Conservation (phyloP, 805 yeast genomes). For the Wickerhamiella kurtzmanii region DNA sequence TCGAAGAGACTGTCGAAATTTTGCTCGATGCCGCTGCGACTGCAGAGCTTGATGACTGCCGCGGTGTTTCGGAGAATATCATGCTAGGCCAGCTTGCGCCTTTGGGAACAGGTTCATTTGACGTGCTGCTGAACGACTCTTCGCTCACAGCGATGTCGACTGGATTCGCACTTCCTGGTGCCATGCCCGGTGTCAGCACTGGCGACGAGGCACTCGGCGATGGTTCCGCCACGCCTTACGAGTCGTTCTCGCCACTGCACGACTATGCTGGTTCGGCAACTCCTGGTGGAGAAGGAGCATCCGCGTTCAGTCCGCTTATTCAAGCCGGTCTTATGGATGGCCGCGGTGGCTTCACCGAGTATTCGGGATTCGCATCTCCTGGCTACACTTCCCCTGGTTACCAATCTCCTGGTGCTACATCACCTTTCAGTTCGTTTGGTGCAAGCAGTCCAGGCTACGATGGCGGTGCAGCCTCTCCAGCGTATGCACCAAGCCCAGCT, state of each 20-base stretch:
- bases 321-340: constrained; percentile 75
- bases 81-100: constrained; percentile 98
- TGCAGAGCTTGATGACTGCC: constrained; percentile 95
- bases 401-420: constrained; percentile 36
- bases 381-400: constrained; percentile 44
- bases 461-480: constrained; percentile 57
- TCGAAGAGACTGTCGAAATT: constrained; percentile 98
- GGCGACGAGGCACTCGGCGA: constrained; percentile 32
- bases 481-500: constrained; percentile 54
- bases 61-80: constrained; percentile 96
- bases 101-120: constrained; percentile 96
- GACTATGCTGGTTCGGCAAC: constrained; percentile 18
- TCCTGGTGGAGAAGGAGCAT: constrained; percentile 37
- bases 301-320: constrained; percentile 78
- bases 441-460: constrained; percentile 55
- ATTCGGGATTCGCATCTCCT: constrained; percentile 43
- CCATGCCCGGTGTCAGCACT: constrained; percentile 31
- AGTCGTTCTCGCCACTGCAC: constrained; percentile 40
- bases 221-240: constrained; percentile 90
- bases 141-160: constrained; percentile 52
- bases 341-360: constrained; percentile 77
- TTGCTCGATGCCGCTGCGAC: constrained; percentile 95
- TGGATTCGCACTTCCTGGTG: constrained; percentile 26
- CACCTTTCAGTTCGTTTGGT: constrained; percentile 49
- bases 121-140: constrained; percentile 85